Evolutionary conservation across 108 stramenopile species (phyloP), one percentile per base, ranked within the genome.

Genomic region (Fragilaria radians): DNA sequence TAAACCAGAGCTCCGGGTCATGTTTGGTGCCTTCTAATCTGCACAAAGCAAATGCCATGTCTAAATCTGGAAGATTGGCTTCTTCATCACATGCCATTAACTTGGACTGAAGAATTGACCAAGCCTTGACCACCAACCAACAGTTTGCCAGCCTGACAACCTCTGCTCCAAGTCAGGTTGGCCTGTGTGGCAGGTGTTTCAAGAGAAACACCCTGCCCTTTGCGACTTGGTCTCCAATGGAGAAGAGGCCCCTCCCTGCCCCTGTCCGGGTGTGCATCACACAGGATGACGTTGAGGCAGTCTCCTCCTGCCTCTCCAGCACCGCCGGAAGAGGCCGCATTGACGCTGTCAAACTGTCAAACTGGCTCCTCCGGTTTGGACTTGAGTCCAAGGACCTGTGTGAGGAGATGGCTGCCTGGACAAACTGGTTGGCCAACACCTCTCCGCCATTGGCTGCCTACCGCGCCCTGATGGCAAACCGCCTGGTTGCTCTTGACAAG

Each of bases 401-500:
- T 28, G 1, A 51, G 45, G 28, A 9, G 1, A 30, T 62, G 9
- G 48, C 61, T 29, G 18, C 1, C 18, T 29, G 27, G 22, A 31
- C 28, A 9, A n/a, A 52, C 28, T 65, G 70, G 63, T 18, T 71
- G 48, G 46, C 70, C 28, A 74, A 66, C 31, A 14, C 25, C 9
- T 31, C 21, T 56, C 64, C 65, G 4, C 68, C 67, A 17, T 75
- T 57, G 36, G 74, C 68, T 14, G 57, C 64, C 26, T 56, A 63
- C 53, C 55, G 56, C 1, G 67, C 67, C n/a, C 19, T 74, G 1
- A 63, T 57, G 49, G 14, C 55, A 1, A 25, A n/a, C 18, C 57
- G 68, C 4, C 45, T 59, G 3, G 47, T 72, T 18, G 76, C 62
- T 5, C 36, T 77, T 14, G 63, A 69, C 64, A 77, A 77, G 48